Base-by-base conservation (phyloP, 2,329 filamentous ascomycete species). In the Paecilomyces niveus region DNA sequence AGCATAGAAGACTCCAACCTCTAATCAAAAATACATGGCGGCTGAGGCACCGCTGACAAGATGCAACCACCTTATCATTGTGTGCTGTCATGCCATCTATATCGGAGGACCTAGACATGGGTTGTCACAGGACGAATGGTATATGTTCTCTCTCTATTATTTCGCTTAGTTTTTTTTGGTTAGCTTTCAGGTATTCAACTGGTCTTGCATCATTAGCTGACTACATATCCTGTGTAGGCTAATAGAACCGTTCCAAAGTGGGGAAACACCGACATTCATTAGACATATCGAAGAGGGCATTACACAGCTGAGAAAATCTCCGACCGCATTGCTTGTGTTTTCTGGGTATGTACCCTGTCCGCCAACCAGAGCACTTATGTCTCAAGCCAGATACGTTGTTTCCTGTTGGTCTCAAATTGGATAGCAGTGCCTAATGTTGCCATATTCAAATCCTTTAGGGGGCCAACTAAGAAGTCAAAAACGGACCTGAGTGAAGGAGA, bases 41-140 rank as follows among this genome's bases (percentile, higher is more conserved):
- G 24, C 10, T 21, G 9, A 11, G 13, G 45, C 45, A 50, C 8
- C 45, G 3, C n/a, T 50, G 8, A 9, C 54, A 52, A 54, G 58
- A 7, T 65, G 56, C 35, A 73, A 72, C 4, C 81, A 89, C 63
- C 81, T 95, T 10, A 84, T 95, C 55, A 76, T 95, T 54, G 88
- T 95, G 55, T 94, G 90, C 77, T 92, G 91, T 71, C 91, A 96
- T 74, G 89, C 85, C 29, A 90, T 93, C 59, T 95, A 89, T 80
- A 74, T 80, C 13, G 86, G 86, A 26, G 85, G 85, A 0, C 76
- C 80, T 1, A 72, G 74, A 1, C 72, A 73, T 1, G 85, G 85
- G 33, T 62, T 69, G 21, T 75, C 82, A 59, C 85, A 88, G 68
- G 62, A 75, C 5, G 85, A 89, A 69, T 90, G 87, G 86, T 76